Percentiles rank a stretch among this genome's conserved stretches.
Evolutionary conservation across 2,329 filamentous ascomycete genomes (phyloP).

Genomic region (Cordyceps militaris): DNA sequence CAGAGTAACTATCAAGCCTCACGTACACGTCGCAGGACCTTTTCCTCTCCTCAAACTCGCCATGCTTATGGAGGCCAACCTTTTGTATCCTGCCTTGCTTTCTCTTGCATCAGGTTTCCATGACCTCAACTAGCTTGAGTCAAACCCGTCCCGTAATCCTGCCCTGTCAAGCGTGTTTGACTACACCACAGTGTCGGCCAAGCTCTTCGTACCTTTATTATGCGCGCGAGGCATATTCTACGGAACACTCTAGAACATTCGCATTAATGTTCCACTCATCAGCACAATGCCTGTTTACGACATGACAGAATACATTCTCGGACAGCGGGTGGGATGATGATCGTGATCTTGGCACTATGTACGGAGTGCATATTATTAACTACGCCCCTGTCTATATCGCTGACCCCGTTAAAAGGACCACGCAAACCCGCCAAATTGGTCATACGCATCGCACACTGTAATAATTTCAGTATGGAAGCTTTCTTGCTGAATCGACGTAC

Average conservation of each 20-base stretch:
- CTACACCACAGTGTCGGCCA: neutral
- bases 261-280: neutral
- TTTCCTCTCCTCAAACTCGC: neutral
- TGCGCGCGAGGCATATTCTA: neutral
- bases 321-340: neutral
- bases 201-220: neutral
- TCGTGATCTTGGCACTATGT: conserved; percentile 4
- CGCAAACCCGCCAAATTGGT: neutral
- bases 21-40: neutral
- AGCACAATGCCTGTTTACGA: neutral
- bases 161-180: neutral
- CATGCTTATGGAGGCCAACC: neutral
- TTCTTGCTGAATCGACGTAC: neutral
- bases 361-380: no score
- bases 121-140: neutral
- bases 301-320: neutral
- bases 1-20: neutral
- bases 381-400: neutral
- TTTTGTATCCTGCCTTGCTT: neutral
- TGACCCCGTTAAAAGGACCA: neutral
- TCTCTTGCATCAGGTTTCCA: neutral
- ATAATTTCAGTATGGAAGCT: no score
- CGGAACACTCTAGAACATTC: neutral
- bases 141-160: neutral
- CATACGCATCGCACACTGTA: no score